phyloP scores from a whole-genome alignment of 306 rosid genomes.

The Ormosia emarginata region DNA sequence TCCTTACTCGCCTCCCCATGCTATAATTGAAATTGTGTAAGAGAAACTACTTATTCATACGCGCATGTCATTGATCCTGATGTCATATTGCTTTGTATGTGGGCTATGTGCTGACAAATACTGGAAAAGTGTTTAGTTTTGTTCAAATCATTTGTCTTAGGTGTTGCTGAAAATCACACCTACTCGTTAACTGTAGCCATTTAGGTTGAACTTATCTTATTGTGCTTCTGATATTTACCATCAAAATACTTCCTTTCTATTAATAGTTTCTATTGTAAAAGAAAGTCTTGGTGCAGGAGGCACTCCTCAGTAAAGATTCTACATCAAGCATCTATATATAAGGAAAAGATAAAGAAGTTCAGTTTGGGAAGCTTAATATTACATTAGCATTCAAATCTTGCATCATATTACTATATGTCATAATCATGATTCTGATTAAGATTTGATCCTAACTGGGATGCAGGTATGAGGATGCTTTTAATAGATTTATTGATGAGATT shows the following conservation, averaged over 20 bases:
- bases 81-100: conserved; percentile 7
- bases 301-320: not conserved
- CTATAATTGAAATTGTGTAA: conserved; percentile 97
- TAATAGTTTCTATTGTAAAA: not conserved
- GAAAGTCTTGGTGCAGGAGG: not conserved
- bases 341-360: not conserved
- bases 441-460: conserved; percentile 26
- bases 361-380: not conserved
- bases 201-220: conserved; percentile 6
- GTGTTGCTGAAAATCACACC: conserved; percentile 3
- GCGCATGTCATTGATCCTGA: conserved; percentile 13
- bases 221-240: conserved; percentile 8
- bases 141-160: not conserved
- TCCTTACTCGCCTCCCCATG: conserved; percentile 96
- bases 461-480: conserved; percentile 96
- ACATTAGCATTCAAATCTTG: not conserved
- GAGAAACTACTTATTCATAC: conserved; percentile 33
- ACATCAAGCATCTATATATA: not conserved
- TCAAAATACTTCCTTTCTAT: not conserved
- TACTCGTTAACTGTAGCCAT: not conserved
- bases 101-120: conserved; percentile 15
- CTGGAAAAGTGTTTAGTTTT: conserved; percentile 2
- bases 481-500: conserved; percentile 92
- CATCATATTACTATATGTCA: not conserved
- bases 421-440: conserved; percentile 10